phyloP scores from a whole-genome alignment of 1,284 basidiomycete species.

The Ganoderma lingzhi region DNA sequence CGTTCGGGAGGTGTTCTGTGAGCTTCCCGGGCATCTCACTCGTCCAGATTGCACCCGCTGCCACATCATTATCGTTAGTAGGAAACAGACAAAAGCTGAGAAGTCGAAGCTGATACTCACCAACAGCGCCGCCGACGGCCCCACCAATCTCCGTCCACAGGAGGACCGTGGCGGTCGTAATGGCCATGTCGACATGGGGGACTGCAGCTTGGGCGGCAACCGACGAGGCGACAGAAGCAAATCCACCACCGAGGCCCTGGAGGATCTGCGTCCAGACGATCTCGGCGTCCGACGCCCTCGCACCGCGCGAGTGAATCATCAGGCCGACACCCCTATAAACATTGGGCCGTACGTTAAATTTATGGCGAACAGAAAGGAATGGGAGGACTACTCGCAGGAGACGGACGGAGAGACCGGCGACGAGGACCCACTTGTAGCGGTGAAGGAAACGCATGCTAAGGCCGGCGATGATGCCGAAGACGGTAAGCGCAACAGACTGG shows the following conservation, averaged over 20 bases:
- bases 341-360: no score
- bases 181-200: constrained; percentile 79
- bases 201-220: constrained; percentile 85
- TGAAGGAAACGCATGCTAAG: constrained; percentile 60
- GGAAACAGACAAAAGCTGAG: no score
- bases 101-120: constrained; percentile 37
- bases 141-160: constrained; percentile 85
- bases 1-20: constrained; percentile 56
- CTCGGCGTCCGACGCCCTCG: constrained; percentile 64
- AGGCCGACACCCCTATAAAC: constrained; percentile 66
- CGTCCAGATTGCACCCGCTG: constrained; percentile 68
- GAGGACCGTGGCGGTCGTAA: constrained; percentile 83
- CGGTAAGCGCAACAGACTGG: constrained; percentile 68
- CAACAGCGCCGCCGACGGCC: constrained; percentile 71
- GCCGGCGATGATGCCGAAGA: constrained; percentile 72
- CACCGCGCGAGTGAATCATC: constrained; percentile 78
- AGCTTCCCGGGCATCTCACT: constrained; percentile 68
- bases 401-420: constrained; percentile 73
- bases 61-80: not conserved
- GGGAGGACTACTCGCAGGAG: constrained; percentile 46
- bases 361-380: constrained; percentile 6
- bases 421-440: constrained; percentile 70
- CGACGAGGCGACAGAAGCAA: constrained; percentile 74
- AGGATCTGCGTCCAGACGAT: constrained; percentile 78
- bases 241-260: constrained; percentile 83